Percentiles rank a stretch among this genome's conserved stretches.
phyloP scores from a whole-genome alignment of 352 stramenopile genomes.

The Globisporangium acanthophoron region DNA sequence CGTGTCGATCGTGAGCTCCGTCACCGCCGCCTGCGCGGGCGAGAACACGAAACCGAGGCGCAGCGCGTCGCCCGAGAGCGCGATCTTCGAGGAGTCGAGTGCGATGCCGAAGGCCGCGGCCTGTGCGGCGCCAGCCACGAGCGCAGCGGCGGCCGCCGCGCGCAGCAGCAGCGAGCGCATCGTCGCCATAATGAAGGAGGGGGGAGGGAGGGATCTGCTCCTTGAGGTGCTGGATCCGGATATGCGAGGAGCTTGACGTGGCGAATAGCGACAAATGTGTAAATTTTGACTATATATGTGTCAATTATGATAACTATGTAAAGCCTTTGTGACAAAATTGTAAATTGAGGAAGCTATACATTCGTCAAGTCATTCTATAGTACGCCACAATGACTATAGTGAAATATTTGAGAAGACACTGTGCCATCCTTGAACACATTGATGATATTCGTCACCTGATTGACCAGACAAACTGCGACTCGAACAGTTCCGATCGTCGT shows the following conservation, averaged over 20 bases:
- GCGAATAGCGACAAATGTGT: not conserved
- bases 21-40: conserved; percentile 46
- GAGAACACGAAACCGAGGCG: conserved; percentile 50
- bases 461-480: too few species aligned
- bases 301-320: too few species aligned
- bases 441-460: too few species aligned
- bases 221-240: not conserved
- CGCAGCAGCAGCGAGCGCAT: conserved; percentile 14
- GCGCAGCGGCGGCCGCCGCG: conserved; percentile 13
- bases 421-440: too few species aligned
- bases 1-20: conserved; percentile 56
- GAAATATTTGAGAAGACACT: too few species aligned
- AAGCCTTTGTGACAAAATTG: too few species aligned
- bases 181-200: conserved; percentile 6
- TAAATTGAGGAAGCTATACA: too few species aligned
- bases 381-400: too few species aligned
- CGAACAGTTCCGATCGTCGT: too few species aligned
- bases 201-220: not conserved
- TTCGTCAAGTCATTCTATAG: too few species aligned
- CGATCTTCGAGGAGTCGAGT: conserved; percentile 38
- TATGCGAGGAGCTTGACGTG: not conserved
- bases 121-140: conserved; percentile 12
- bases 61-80: conserved; percentile 31
- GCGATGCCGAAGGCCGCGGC: conserved; percentile 37
- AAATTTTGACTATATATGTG: not conserved